Conservation (phyloP, 768 basidiomycete species). For the Tylopilus sp. region DNA sequence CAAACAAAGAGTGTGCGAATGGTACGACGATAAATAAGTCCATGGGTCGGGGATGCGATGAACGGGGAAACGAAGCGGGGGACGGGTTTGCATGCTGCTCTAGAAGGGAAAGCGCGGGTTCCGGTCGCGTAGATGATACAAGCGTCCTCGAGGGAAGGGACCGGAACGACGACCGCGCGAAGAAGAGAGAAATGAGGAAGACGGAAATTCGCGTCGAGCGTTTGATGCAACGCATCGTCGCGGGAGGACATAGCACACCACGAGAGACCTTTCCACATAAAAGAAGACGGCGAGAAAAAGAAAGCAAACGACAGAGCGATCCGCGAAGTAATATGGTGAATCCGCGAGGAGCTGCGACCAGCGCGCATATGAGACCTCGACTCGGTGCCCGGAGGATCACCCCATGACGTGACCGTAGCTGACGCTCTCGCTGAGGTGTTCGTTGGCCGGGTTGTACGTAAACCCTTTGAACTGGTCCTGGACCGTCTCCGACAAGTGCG, state of each 20-base stretch:
- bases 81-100: conserved; percentile 1
- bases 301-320: neutral
- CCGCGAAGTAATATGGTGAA: neutral
- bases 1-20: neutral
- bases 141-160: neutral
- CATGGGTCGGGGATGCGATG: conserved; percentile 18
- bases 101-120: neutral
- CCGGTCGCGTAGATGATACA: conserved; percentile 7
- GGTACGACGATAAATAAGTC: conserved; percentile 12
- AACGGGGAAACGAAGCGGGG: neutral
- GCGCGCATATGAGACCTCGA: conserved; percentile 7
- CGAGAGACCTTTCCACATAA: neutral
- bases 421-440: conserved; percentile 82
- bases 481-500: conserved; percentile 89
- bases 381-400: conserved; percentile 6
- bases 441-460: conserved; percentile 83
- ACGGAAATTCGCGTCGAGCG: neutral
- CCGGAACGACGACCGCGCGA: neutral
- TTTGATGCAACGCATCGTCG: neutral
- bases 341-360: conserved; percentile 18
- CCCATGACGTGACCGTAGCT: conserved; percentile 48
- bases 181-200: neutral
- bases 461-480: conserved; percentile 95
- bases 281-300: neutral
- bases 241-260: neutral